Evolutionary conservation across 768 basidiomycete genomes (phyloP), one percentile per base, ranked within the genome.

Genomic region (Cystofilobasidium capitatum): DNA sequence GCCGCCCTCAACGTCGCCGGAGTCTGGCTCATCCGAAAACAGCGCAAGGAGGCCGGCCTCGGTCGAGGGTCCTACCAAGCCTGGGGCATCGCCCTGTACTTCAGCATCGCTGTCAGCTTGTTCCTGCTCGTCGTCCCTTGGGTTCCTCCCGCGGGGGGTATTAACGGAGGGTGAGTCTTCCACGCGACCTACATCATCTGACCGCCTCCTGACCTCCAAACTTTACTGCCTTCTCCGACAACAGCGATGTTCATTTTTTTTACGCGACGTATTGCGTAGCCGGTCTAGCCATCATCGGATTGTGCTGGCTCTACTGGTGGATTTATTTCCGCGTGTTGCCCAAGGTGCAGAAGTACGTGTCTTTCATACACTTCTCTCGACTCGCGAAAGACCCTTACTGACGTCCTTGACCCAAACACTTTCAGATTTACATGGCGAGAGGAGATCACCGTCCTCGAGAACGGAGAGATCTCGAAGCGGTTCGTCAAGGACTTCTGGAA

Each of bases 281-380:
- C 4, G 73, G 71, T 39, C 42, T 74, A 5, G 70, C 62, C 49
- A 71, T 72, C 58, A 40, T 70, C 33, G 63, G 70, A 68, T 62
- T 72, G n/a, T 74, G 73, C 36, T 72, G 65, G n/a, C 37, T 74
- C 33, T 74, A 77, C 65, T 76, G 75, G 61, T 73, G 71, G 42
- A 31, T 82, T 24, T 82, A 81, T 81, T 79, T 81, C 31, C 72
- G 80, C 12, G 39, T 80, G 1, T 75, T 83, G 3, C 82, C 82
- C 24, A 77, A 72, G 29, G 26, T 22, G 39, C 31, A 60, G 31
- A 42, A 31, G 61, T 62, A 3, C 1, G 61, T 60, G 29, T 60
- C 59, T 26, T 26, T 17, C 2, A n/a, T 22, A n/a, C 24, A 3
- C 39, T 58, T 24, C n/a, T 22, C 33, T 37, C 22, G 49, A 13